Evolutionary conservation across 345 rosid species (phyloP).

Genomic region (Mercurialis annua): DNA sequence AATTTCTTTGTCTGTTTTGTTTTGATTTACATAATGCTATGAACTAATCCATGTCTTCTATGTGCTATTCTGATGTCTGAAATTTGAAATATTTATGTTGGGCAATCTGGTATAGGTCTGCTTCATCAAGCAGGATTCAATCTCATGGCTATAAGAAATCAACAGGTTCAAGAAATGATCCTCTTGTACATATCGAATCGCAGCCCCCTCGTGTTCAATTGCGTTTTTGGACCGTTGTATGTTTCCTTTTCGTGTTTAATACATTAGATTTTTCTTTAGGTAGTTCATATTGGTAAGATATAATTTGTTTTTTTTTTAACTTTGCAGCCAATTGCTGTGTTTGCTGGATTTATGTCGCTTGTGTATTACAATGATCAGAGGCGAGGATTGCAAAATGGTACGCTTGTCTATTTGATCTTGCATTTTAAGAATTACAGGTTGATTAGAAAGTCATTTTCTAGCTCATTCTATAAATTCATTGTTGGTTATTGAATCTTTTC

Average conservation of each 20-base stretch:
- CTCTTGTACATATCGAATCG: slow-evolving; percentile 29
- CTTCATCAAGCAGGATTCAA: slow-evolving; percentile 41
- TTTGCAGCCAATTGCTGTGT: slow-evolving; percentile 59
- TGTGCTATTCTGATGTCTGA: neutral
- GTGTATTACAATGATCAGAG: slow-evolving; percentile 80
- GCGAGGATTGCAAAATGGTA: slow-evolving; percentile 68
- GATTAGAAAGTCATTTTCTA: too few relatives aligned
- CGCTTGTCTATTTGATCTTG: neutral
- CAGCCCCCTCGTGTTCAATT: slow-evolving; percentile 40
- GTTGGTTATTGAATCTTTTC: neutral
- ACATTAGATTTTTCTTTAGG: neutral
- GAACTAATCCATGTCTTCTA: neutral
- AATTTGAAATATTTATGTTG: neutral
- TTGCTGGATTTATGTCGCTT: slow-evolving; percentile 51
- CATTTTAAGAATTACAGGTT: neutral
- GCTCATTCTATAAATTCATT: neutral
- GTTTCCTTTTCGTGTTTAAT: neutral
- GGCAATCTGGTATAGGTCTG: slow-evolving; percentile 32
- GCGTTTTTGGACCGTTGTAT: slow-evolving; percentile 46
- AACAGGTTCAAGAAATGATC: slow-evolving; percentile 29
- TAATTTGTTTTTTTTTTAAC: neutral
- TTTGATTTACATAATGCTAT: neutral
- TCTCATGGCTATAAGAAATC: slow-evolving; percentile 49
- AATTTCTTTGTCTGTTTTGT: neutral
- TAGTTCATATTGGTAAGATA: neutral